Conservation (phyloP, 140 eudicot species). For the Bidens hawaiensis region DNA sequence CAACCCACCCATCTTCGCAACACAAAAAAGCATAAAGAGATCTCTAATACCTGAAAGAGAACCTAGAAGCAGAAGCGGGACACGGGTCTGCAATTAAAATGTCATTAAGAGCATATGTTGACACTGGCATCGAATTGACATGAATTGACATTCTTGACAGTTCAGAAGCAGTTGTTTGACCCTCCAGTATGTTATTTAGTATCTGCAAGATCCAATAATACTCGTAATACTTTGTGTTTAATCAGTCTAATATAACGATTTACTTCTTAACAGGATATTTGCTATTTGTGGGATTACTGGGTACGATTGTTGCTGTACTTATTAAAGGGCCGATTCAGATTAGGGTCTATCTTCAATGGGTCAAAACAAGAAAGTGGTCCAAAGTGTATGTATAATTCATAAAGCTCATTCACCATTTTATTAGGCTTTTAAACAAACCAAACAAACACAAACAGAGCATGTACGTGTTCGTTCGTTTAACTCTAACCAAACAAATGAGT, state of each 20-base stretch:
- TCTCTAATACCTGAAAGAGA: constrained; percentile 73
- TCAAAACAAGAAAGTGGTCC: too few relatives aligned
- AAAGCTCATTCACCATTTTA: too few relatives aligned
- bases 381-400: too few relatives aligned
- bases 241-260: background rate
- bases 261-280: too few relatives aligned
- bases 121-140: constrained; percentile 49
- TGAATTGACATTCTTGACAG: constrained; percentile 66
- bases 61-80: constrained; percentile 88
- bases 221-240: background rate
- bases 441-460: too few relatives aligned
- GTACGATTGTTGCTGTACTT: too few relatives aligned
- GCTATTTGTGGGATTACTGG: too few relatives aligned
- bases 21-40: background rate
- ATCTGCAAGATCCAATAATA: constrained; percentile 36
- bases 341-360: too few relatives aligned
- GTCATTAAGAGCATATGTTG: constrained; percentile 77
- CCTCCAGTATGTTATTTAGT: constrained; percentile 65
- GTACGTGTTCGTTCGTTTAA: too few relatives aligned
- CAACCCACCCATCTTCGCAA: background rate
- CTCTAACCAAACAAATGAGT: too few relatives aligned
- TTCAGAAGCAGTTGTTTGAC: constrained; percentile 46
- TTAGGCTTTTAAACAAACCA: too few relatives aligned
- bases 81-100: constrained; percentile 69
- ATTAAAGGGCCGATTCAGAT: too few relatives aligned